Evolutionary conservation across 176 grass and related monocot species (phyloP), one percentile per base, ranked within the genome.

Genomic region (Hordeum vulgare): DNA sequence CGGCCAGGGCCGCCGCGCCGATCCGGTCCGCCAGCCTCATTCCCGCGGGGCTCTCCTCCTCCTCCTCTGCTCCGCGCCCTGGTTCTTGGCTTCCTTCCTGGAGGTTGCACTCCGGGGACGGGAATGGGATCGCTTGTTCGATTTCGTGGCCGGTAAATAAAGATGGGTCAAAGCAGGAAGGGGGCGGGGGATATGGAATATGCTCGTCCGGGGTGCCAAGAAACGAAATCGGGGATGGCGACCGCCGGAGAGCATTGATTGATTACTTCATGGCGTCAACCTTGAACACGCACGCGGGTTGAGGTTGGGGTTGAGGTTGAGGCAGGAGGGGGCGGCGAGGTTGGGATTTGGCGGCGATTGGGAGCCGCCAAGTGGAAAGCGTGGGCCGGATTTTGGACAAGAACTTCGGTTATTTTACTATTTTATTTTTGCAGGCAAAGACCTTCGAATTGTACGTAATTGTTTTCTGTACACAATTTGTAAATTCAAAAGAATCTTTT

Each of bases 201-300:
- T 88, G 56, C 86, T 72, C 64, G 40, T 60, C 71, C 42, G 41
- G 83, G 80, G 53, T 87, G 86, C 80, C 73, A 77, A 70, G 80
- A 87, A 87, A 87, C 77, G 9, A 67, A n/a, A n/a, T 15, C 24
- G 51, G 17, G 27, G 80, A 70, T 25, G 66, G 65, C 6, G 62
- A 53, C 41, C 6, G 44, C 34, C 41, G 24, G 66, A 9, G 71
- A 35, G 39, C 47, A 18, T 51, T 51, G 49, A n/a, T 33, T 11
- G 70, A 60, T 76, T 76, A 44, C 72, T 29, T 59, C 27, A 39
- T 26, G 39, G 84, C 40, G 71, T 87, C 23, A 83, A 71, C 80
- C 41, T 71, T 71, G 74, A 82, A 83, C 86, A 88, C 73, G 80
- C 79, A 47, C 68, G 54, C 72, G 26, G 67, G 4, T 23, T 36